A percentile compares a stretch with the other conserved stretches of the same genome.
These are phyloP conservation scores for Vitis riparia DNA, from an alignment of 164 flowering plant species.

Conservation along the genomic window DNA sequence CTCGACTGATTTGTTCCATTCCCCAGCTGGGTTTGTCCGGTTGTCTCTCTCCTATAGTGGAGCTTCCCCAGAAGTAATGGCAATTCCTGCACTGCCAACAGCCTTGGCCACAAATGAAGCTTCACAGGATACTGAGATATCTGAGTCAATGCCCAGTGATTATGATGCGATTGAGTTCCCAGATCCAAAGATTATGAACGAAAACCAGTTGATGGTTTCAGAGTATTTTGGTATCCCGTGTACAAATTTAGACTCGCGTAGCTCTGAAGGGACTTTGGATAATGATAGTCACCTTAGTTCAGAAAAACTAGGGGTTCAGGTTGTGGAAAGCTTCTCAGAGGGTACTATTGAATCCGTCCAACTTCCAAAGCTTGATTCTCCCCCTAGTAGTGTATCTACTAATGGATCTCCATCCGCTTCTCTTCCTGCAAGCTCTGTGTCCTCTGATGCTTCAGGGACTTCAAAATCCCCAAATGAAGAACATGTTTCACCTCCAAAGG, in stretches of 20 bases:
- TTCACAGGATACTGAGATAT: constrained; percentile 32
- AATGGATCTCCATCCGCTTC: constrained; percentile 57
- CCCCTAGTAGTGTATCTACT: constrained; percentile 67
- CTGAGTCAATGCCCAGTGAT: constrained; percentile 40
- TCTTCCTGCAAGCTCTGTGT: constrained; percentile 42
- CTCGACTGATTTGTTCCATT: constrained; percentile 88
- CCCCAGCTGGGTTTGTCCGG: constrained; percentile 89
- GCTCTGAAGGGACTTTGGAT: constrained; percentile 47
- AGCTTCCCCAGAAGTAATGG: constrained; percentile 70
- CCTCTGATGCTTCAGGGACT: constrained; percentile 38
- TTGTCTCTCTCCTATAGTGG: constrained; percentile 69
- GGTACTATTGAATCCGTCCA: constrained; percentile 30
- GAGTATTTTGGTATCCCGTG: constrained; percentile 62
- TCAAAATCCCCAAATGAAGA: constrained; percentile 42
- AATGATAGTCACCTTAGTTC: constrained; percentile 37
- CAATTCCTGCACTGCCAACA: constrained; percentile 37
- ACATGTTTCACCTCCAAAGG: constrained; percentile 34
- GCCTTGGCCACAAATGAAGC: constrained; percentile 19
- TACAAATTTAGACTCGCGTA: constrained; percentile 45
- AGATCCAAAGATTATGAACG: constrained; percentile 74
- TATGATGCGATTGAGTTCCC: constrained; percentile 85
- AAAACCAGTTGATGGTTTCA: constrained; percentile 82
- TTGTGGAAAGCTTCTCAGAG: constrained; percentile 40
- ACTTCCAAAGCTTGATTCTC: constrained; percentile 43
- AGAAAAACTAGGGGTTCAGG: constrained; percentile 26